Evolutionary conservation across 192 early-diverging fungal species (phyloP).

Genomic region (Umbelopsis vinacea): DNA sequence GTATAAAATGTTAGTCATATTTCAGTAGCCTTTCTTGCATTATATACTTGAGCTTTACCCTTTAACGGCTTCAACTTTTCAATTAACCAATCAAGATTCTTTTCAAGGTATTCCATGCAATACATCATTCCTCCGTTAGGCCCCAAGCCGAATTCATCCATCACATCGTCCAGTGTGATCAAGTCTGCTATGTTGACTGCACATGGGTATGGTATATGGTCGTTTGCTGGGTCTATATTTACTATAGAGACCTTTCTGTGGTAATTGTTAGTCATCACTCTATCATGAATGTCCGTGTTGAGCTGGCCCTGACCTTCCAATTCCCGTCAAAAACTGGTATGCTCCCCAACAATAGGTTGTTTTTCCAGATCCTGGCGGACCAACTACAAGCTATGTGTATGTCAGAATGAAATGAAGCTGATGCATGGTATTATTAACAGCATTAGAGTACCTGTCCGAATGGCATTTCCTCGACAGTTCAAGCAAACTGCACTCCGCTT

Average conservation of each 20-base stretch:
- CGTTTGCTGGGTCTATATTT: slow-evolving; percentile 99
- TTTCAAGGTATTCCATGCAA: slow-evolving; percentile 91
- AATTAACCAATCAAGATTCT: slow-evolving; percentile 92
- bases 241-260: slow-evolving; percentile 79
- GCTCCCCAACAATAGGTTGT: slow-evolving; percentile 94
- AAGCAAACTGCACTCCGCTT: no score
- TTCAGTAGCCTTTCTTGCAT: background rate
- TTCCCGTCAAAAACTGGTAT: slow-evolving; percentile 82
- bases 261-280: slow-evolving; percentile 1
- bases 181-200: slow-evolving; percentile 85
- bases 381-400: slow-evolving; percentile 81
- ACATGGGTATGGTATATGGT: slow-evolving; percentile 82
- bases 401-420: background rate
- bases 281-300: background rate
- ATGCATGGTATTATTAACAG: background rate
- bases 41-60: slow-evolving; percentile 31
- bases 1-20: background rate
- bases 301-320: slow-evolving; percentile 54
- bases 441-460: slow-evolving; percentile 33
- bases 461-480: slow-evolving; percentile 13
- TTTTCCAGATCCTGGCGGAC: slow-evolving; percentile 94
- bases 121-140: slow-evolving; percentile 98
- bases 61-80: slow-evolving; percentile 68
- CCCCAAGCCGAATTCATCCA: slow-evolving; percentile 87
- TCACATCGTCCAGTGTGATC: slow-evolving; percentile 92